Base-by-base conservation (phyloP, 306 rosid genomes). In the Casuarina equisetifolia region DNA sequence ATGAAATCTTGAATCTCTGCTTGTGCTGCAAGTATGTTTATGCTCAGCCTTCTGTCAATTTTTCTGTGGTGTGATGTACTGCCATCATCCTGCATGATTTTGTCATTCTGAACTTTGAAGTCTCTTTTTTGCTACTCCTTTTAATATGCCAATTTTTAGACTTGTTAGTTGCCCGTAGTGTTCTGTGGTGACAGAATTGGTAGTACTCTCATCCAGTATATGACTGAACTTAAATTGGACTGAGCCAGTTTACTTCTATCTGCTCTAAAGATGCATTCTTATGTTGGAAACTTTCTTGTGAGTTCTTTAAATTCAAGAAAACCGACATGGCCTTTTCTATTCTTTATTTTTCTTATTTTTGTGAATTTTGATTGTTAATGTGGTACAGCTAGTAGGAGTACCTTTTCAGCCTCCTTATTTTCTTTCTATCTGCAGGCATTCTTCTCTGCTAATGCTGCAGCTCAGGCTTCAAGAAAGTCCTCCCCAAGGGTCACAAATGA, bases 401-500 rank as follows among this genome's bases (percentile, higher is more conserved):
- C 39, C 36, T 80, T 43, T 70, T 67, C 32, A 45, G 54, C 40
- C 52, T 81, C 81, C 81, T 79, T 53, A 74, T 72, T 75, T 35
- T 38, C 17, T 54, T 17, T 72, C 53, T 42, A 58, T 82, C 68
- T 87, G 75, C 86, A 92, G 97, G 91, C 79, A 72, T 88, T 86
- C 86, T 92, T 92, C 78, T 62, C 89, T 55, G 82, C 90, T 74
- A 92, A 89, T 79, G 93, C 90, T 36, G 76, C 82, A 51, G 92
- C 97, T 74, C 91, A 83, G 81, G 90, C 92, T 72, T 89, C 94
- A 36, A 87, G 96, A 81, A 92, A 90, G 78, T 89, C 94, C 69
- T 92, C 96, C 74, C 92, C 96, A 19, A 89, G 88, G 84, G 97
- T 89, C 79, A 92, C 90, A 39, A 88, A 90, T 76, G 90, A 86